A percentile compares a stretch with the other conserved stretches of the same genome.
These are phyloP conservation scores for Coemansia sp. DNA, from an alignment of 192 early-diverging fungal genomes.

Conservation along the genomic window DNA sequence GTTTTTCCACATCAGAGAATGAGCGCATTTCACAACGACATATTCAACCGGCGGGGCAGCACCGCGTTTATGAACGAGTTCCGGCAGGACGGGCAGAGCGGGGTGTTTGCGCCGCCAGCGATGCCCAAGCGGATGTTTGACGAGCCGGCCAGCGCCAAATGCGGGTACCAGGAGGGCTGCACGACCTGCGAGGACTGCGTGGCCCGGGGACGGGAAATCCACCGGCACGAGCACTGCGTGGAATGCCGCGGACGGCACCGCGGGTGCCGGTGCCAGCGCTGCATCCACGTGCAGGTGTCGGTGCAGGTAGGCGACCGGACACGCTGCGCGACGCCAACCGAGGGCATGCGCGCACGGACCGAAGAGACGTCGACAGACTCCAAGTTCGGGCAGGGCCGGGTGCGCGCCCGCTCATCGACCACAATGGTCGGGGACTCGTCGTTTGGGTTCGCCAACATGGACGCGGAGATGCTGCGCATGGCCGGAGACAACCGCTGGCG, in stretches of 20 bases:
- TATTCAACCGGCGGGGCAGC: conserved; percentile 35
- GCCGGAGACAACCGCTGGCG: conserved; percentile 45
- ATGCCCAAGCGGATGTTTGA: conserved; percentile 46
- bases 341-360: conserved; percentile 20
- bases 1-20: conserved; percentile 12
- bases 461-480: conserved; percentile 42
- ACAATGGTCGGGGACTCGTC: conserved; percentile 38
- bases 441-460: conserved; percentile 49
- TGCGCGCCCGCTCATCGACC: conserved; percentile 39
- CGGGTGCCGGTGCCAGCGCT: conserved; percentile 30
- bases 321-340: conserved; percentile 7
- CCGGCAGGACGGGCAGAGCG: conserved; percentile 26
- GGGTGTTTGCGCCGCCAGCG: conserved; percentile 33
- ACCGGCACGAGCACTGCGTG: conserved; percentile 41
- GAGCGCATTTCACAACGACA: conserved; percentile 50
- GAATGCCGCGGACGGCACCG: conserved; percentile 24
- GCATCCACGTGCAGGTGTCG: conserved; percentile 15
- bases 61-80: conserved; percentile 24
- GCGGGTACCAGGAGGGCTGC: conserved; percentile 38
- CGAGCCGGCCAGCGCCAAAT: conserved; percentile 14
- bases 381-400: conserved; percentile 33
- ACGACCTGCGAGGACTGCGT: conserved; percentile 46
- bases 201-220: conserved; percentile 25
- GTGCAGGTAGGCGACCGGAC: conserved; percentile 3
- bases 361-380: conserved; percentile 43